Conservation (phyloP, 805 yeast genomes). For the Candida cerambycidarum region DNA sequence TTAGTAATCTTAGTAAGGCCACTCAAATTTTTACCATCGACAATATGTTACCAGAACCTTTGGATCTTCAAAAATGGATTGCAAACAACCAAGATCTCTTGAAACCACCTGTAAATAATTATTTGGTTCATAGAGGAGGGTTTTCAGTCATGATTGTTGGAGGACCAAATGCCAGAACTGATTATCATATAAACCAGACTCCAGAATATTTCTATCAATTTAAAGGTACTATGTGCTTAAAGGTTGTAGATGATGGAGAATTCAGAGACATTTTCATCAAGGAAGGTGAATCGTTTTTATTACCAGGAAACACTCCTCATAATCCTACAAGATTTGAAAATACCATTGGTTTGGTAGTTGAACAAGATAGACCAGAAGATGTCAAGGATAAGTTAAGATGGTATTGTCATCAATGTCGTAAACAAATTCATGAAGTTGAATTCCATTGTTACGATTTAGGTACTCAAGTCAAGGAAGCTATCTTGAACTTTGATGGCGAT, state of each 20-base stretch:
- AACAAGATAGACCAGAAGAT: conserved; percentile 82
- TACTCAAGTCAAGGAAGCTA: conserved; percentile 85
- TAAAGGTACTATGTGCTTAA: conserved; percentile 81
- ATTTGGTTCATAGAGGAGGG: conserved; percentile 86
- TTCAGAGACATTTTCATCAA: conserved; percentile 72
- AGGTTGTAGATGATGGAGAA: conserved; percentile 69
- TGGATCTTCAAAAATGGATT: conserved; percentile 80
- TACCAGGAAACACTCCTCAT: conserved; percentile 86
- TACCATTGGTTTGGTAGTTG: conserved; percentile 88
- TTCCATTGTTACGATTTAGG: conserved; percentile 83
- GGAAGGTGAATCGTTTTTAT: conserved; percentile 86
- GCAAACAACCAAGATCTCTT: conserved; percentile 70
- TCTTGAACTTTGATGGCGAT: conserved; percentile 65
- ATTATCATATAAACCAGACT: conserved; percentile 89
- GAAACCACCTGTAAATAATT: conserved; percentile 92
- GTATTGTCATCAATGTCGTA: conserved; percentile 76
- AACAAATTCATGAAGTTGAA: conserved; percentile 62
- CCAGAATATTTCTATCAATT: conserved; percentile 92
- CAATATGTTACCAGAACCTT: conserved; percentile 60
- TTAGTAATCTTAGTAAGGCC: too few species aligned
- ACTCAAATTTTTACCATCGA: too few species aligned
- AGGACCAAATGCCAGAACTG: conserved; percentile 93
- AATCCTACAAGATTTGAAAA: conserved; percentile 84
- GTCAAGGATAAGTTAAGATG: conserved; percentile 75
- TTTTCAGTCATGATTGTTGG: conserved; percentile 95